phyloP scores from a whole-genome alignment of 176 grass and related monocot species.

The Zizania latifolia region DNA sequence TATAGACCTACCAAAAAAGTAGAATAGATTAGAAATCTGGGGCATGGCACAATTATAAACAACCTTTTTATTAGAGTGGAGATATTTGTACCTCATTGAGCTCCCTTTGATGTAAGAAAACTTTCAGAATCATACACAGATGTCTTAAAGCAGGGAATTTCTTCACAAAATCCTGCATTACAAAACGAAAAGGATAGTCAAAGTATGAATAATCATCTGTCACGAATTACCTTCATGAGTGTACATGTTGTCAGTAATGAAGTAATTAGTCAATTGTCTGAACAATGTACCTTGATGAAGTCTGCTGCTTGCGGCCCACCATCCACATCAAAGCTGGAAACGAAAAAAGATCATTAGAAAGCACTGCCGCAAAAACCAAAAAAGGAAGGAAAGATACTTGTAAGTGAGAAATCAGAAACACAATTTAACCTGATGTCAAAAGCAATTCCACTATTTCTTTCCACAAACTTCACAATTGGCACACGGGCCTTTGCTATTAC shows the following conservation, averaged over 20 bases:
- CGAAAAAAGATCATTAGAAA: slow-evolving; percentile 21
- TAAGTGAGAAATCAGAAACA: slow-evolving; percentile 14
- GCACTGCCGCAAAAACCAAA: neutral
- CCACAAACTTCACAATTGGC: slow-evolving; percentile 93
- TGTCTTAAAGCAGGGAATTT: slow-evolving; percentile 86
- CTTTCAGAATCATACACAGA: slow-evolving; percentile 89
- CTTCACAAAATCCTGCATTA: slow-evolving; percentile 63
- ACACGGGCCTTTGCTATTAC: slow-evolving; percentile 99
- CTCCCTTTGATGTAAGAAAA: slow-evolving; percentile 99
- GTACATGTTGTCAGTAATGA: neutral
- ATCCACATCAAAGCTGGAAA: slow-evolving; percentile 90
- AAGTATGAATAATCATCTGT: neutral
- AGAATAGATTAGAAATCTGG: neutral
- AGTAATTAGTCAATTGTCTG: neutral
- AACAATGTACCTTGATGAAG: slow-evolving; percentile 79
- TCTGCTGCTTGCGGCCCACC: slow-evolving; percentile 83
- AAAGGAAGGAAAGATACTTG: neutral
- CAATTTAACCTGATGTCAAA: slow-evolving; percentile 88
- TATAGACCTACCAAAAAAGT: slow-evolving; percentile 67
- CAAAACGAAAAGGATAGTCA: slow-evolving; percentile 10
- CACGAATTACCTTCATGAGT: slow-evolving; percentile 26
- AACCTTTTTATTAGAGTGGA: neutral
- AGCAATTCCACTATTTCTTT: slow-evolving; percentile 77
- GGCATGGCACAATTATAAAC: neutral
- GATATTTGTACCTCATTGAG: slow-evolving; percentile 98